Conservation (phyloP, 345 rosid species). For the Conringia planisiliqua region DNA sequence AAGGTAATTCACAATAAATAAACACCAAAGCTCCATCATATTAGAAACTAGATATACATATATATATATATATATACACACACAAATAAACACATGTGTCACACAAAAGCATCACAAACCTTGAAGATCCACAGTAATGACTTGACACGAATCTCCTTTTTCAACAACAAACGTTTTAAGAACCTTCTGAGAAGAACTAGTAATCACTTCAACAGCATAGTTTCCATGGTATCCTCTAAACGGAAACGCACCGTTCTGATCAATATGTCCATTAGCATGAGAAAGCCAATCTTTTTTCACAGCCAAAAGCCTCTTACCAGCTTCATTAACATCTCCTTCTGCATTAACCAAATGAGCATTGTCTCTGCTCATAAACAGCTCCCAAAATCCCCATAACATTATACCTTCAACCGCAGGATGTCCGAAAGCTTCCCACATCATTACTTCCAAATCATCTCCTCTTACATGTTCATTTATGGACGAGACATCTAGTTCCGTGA, state of each 20-base stretch:
- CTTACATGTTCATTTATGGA: slow-evolving; percentile 66
- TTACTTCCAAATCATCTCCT: slow-evolving; percentile 85
- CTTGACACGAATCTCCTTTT: slow-evolving; percentile 45
- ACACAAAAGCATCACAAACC: slow-evolving; percentile 18
- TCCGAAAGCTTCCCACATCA: slow-evolving; percentile 87
- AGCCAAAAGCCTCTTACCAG: slow-evolving; percentile 61
- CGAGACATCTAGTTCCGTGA: slow-evolving; percentile 86
- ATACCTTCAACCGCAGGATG: slow-evolving; percentile 91
- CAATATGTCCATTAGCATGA: slow-evolving; percentile 48
- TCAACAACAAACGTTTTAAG: slow-evolving; percentile 62
- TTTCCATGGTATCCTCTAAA: slow-evolving; percentile 88
- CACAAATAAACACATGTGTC: not conserved
- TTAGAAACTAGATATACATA: not conserved
- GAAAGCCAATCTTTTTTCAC: slow-evolving; percentile 74
- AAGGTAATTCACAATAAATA: not conserved
- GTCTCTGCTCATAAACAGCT: slow-evolving; percentile 78
- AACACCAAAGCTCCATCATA: not conserved
- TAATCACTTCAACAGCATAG: slow-evolving; percentile 52
- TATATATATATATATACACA: no score
- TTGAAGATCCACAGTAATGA: slow-evolving; percentile 29
- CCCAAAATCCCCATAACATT: slow-evolving; percentile 99
- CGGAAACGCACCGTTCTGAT: slow-evolving; percentile 53
- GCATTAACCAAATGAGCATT: slow-evolving; percentile 75
- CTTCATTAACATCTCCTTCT: slow-evolving; percentile 81
- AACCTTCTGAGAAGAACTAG: slow-evolving; percentile 36